These are phyloP conservation scores for Coriolopsis trogii DNA, from an alignment of 1,284 basidiomycete species.

Conservation along the genomic window DNA sequence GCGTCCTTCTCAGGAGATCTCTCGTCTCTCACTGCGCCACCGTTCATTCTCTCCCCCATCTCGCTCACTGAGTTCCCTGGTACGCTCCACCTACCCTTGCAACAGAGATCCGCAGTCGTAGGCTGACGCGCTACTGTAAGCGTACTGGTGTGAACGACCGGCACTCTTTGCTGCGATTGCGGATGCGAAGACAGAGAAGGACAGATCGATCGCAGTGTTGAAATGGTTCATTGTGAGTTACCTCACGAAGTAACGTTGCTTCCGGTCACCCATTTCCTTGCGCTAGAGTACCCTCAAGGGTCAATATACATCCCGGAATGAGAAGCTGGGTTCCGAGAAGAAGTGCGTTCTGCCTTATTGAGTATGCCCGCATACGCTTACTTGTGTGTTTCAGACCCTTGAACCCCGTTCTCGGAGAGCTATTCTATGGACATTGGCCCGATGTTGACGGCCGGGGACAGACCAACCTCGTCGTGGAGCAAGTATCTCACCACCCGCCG, in stretches of 20 bases:
- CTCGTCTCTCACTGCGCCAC: constrained; percentile 93
- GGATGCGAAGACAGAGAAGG: constrained; percentile 71
- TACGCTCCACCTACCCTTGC: constrained; percentile 37
- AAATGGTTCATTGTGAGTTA: constrained; percentile 86
- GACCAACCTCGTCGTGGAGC: constrained; percentile 90
- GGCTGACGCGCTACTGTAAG: too few relatives aligned
- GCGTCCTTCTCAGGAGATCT: constrained; percentile 91
- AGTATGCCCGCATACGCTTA: background rate
- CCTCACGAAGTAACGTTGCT: background rate
- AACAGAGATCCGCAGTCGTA: too few relatives aligned
- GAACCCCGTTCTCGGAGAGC: constrained; percentile 94
- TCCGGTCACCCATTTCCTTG: background rate
- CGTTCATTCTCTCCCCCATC: constrained; percentile 87
- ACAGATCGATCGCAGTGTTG: constrained; percentile 75
- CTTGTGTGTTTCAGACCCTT: constrained; percentile 62
- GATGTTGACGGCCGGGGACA: constrained; percentile 80
- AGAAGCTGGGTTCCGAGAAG: constrained; percentile 95
- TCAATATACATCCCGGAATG: constrained; percentile 92
- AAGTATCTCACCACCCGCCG: constrained; percentile 95
- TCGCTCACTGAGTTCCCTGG: constrained; percentile 89
- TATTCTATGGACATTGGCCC: constrained; percentile 95
- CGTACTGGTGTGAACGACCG: constrained; percentile 93
- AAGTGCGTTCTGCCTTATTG: constrained; percentile 59
- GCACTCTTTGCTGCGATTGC: constrained; percentile 84
- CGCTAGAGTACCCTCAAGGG: constrained; percentile 91